Conservation (phyloP, 371 early-diverging fungal genomes). For the Rhizomucor pusillus region DNA sequence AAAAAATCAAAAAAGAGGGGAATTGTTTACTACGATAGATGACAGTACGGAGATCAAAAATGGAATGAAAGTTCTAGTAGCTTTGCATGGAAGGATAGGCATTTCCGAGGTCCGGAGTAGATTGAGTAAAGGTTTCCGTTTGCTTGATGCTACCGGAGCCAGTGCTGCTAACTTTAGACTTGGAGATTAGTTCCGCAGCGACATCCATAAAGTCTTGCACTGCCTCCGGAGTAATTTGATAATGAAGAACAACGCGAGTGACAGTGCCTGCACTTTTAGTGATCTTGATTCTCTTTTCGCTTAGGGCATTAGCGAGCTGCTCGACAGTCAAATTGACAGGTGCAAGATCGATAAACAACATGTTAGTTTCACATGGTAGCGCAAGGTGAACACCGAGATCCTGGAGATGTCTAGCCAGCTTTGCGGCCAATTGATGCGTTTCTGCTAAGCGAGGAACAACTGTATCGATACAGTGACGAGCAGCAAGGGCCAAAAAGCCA, state of each 20-base stretch:
- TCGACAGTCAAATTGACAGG: constrained; percentile 43
- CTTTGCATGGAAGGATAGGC: neutral
- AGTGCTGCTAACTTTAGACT: neutral
- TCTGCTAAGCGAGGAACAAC: constrained; percentile 62
- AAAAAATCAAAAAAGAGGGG: too few relatives aligned
- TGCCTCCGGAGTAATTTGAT: constrained; percentile 63
- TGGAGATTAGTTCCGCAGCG: constrained; percentile 16
- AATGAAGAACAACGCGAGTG: constrained; percentile 72
- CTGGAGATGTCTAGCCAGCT: constrained; percentile 57
- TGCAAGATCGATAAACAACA: constrained; percentile 72
- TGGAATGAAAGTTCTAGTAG: neutral
- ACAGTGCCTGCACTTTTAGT: constrained; percentile 45
- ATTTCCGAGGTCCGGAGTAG: neutral
- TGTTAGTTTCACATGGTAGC: constrained; percentile 83
- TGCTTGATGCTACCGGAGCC: neutral
- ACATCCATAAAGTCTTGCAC: constrained; percentile 49
- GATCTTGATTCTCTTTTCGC: constrained; percentile 51
- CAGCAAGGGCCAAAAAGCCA: constrained; percentile 75
- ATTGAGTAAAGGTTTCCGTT: neutral
- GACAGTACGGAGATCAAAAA: too few relatives aligned
- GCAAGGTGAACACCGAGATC: constrained; percentile 57
- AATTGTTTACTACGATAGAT: too few relatives aligned
- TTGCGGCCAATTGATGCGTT: constrained; percentile 66
- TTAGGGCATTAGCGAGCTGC: constrained; percentile 49
- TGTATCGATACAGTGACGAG: constrained; percentile 64